Base-by-base conservation (phyloP, 2,329 filamentous ascomycete genomes). In the Trichoderma koningii region DNA sequence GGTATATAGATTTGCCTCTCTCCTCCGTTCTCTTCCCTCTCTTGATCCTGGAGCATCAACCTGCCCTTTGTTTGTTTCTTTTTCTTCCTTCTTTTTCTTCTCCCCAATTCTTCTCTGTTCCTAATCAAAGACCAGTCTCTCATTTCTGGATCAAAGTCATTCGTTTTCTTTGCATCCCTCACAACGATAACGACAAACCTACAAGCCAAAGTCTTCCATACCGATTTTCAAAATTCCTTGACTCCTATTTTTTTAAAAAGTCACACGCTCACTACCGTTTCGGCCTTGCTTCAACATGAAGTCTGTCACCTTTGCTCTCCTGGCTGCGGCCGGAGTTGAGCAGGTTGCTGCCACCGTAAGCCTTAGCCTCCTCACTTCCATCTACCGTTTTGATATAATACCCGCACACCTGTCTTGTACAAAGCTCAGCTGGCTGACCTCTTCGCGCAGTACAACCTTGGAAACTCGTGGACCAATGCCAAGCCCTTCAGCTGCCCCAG, bases 401-500 rank as follows among this genome's bases (percentile, higher is more conserved):
- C 23, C 10, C 19, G 17, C 2, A 10, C 34, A 38, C 14, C 34
- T 38, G 34, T 3, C 34, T 14, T 19, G 19, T 56, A 28, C 14
- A 55, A 17, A 26, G 12, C 9, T 30, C 4, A 1, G 23, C 28
- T 56, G 23, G 26, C 38, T 56, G 17, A 56, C 26, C n/a, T 14
- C 38, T 28, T 44, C 38, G 7, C 50, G 4, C n/a, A 64, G 65
- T 66, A 44, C 48, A 55, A 53, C 45, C 42, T 69, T 50, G 69
- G 69, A 50, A 65, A 64, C n/a, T 60, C 66, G 23, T 71, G 70
- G 68, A 65, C 68, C 12, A 62, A 72, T 26, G 79, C 80, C 57
- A 71, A 74, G 63, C 74, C 81, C 66, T 96, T 87, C 82, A 81
- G 81, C 55, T 89, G 83, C 76, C 92, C 92, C 14, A 78, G 80